Evolutionary conservation across 2,329 filamentous ascomycete genomes (phyloP).

Genomic region (Fusarium lyarnte): DNA sequence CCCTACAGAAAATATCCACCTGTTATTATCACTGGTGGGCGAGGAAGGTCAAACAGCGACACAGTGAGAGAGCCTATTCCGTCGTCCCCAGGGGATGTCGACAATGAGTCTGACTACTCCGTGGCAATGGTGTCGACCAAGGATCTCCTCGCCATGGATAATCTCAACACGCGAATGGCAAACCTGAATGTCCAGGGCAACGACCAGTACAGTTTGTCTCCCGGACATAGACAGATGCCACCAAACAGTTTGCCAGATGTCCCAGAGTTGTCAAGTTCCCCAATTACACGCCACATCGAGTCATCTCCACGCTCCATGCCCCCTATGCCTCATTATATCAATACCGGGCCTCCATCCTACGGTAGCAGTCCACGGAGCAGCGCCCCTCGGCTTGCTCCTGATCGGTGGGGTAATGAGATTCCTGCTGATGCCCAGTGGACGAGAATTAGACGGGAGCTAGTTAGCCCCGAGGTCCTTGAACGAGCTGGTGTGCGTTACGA

Average conservation of each 20-base stretch:
- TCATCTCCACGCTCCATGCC: conserved; percentile 54
- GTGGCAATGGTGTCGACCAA: conserved; percentile 64
- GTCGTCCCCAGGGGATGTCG: conserved; percentile 52
- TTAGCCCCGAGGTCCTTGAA: conserved; percentile 67
- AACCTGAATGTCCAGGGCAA: conserved; percentile 51
- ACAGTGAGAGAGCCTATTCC: conserved; percentile 46
- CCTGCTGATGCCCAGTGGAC: conserved; percentile 68
- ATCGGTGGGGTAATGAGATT: conserved; percentile 66
- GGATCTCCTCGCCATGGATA: conserved; percentile 62
- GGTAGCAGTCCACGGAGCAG: conserved; percentile 45
- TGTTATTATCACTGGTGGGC: conserved; percentile 50
- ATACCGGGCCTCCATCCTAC: conserved; percentile 47
- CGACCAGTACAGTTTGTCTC: conserved; percentile 51
- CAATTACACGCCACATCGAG: conserved; percentile 45
- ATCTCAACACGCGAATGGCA: conserved; percentile 53
- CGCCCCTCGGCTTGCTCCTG: conserved; percentile 60
- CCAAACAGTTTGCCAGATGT: conserved; percentile 42
- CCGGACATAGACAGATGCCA: conserved; percentile 48
- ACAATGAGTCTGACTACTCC: conserved; percentile 47
- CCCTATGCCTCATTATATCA: conserved; percentile 43
- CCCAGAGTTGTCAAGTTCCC: conserved; percentile 48
- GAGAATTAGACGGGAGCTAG: conserved; percentile 62
- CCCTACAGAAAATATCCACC: conserved; percentile 55
- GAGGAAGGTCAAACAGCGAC: conserved; percentile 48
- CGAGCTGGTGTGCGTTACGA: conserved; percentile 67